Evolutionary conservation across 371 early-diverging fungal species (phyloP), one percentile per base, ranked within the genome.

Genomic region (Zychaea mexicana): DNA sequence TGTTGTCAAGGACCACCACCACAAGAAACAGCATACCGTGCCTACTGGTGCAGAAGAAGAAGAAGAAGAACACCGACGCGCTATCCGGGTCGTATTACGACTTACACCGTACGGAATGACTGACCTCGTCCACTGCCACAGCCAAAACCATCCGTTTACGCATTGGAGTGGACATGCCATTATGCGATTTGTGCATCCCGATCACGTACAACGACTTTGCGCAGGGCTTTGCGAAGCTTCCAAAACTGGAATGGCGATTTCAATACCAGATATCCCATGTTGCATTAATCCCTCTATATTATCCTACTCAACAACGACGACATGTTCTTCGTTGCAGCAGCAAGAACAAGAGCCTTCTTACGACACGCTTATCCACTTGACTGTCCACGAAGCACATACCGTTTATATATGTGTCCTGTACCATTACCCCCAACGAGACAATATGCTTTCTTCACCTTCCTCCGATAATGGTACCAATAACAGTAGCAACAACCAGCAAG

Each of bases 171-270:
- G 64, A 9, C 47, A 49, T 27, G 59, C 65, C 36, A 64, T 64
- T 24, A 64, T 64, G 65, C 57, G 65, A 49, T 64, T 64, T 22
- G 39, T 57, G 2, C 58, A 64, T 52, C 52, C 65, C 3, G 58
- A 58, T n/a, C 57, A 64, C 24, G 58, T 57, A 13, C 57, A 57
- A 17, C 53, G 38, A 30, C 28, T 64, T 15, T 64, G 65, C 27
- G 36, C 28, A 7, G 65, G 52, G n/a, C 31, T 64, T 19, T 38
- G 53, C 28, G 57, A 64, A 28, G 65, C 65, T 2, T 36, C 24
- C 28, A 57, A 58, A 36, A 32, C 52, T 17, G 39, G 42, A n/a
- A 42, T 12, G 27, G 24, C 65, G n/a, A 42, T 64, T 3, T 45
- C 65, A 8, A 13, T 32, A 22, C 15, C 19, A 1, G 28, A 39